phyloP scores from a whole-genome alignment of 1,284 basidiomycete species.

The Apiotrichum gracile region DNA sequence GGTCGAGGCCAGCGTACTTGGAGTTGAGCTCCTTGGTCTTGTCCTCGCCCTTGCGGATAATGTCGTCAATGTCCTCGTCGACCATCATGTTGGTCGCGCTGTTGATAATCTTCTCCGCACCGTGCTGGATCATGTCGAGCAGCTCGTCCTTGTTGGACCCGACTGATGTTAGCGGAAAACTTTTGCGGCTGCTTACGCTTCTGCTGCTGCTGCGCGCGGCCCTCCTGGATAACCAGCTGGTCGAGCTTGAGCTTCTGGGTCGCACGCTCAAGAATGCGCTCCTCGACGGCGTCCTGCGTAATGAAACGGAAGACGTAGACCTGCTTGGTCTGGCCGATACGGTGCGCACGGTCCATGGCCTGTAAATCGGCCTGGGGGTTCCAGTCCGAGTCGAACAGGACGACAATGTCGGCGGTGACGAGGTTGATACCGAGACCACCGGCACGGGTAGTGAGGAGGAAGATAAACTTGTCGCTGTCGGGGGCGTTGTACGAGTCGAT shows the following conservation, averaged over 20 bases:
- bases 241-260: slow-evolving; percentile 95
- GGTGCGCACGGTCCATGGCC: slow-evolving; percentile 98
- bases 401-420: slow-evolving; percentile 89
- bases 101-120: slow-evolving; percentile 95
- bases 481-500: slow-evolving; percentile 99
- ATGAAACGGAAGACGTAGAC: slow-evolving; percentile 98
- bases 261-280: slow-evolving; percentile 92
- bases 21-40: slow-evolving; percentile 81
- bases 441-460: slow-evolving; percentile 95
- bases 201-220: slow-evolving; percentile 55
- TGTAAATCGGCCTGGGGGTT: slow-evolving; percentile 98
- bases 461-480: slow-evolving; percentile 92
- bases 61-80: slow-evolving; percentile 89
- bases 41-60: slow-evolving; percentile 87
- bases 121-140: slow-evolving; percentile 97
- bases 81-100: slow-evolving; percentile 61
- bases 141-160: slow-evolving; percentile 89
- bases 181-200: slow-evolving; percentile 25
- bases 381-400: slow-evolving; percentile 99
- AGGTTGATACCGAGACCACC: slow-evolving; percentile 97
- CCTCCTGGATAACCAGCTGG: slow-evolving; percentile 97
- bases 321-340: slow-evolving; percentile 97
- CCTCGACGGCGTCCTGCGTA: slow-evolving; percentile 92
- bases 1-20: slow-evolving; percentile 88
- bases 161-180: slow-evolving; percentile 48